phyloP scores from a whole-genome alignment of 768 basidiomycete species.

The Suillus hirtellus region DNA sequence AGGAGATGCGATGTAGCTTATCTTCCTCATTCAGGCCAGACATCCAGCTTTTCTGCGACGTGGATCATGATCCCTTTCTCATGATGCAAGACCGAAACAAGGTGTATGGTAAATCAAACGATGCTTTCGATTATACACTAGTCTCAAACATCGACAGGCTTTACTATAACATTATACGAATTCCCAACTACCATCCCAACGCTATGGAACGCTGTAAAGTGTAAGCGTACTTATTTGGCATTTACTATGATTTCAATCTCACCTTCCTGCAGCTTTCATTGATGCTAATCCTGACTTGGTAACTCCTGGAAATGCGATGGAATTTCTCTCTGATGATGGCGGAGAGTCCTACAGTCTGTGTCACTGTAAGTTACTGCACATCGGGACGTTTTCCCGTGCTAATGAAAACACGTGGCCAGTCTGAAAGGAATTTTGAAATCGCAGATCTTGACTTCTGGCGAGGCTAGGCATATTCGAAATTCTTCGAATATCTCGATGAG shows the following conservation, averaged over 20 bases:
- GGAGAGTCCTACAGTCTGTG: slow-evolving; percentile 77
- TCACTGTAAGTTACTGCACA: slow-evolving; percentile 56
- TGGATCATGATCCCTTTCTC: slow-evolving; percentile 78
- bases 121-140: slow-evolving; percentile 21
- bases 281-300: slow-evolving; percentile 60
- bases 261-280: slow-evolving; percentile 58
- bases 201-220: slow-evolving; percentile 74
- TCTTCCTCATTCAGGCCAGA: slow-evolving; percentile 52
- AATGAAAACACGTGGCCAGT: slow-evolving; percentile 39
- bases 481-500: slow-evolving; percentile 79
- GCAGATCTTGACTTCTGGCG: slow-evolving; percentile 90
- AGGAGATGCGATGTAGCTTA: slow-evolving; percentile 5
- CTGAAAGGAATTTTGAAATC: slow-evolving; percentile 81
- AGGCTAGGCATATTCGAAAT: slow-evolving; percentile 76
- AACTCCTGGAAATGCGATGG: slow-evolving; percentile 64
- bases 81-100: slow-evolving; percentile 81
- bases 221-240: slow-evolving; percentile 33
- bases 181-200: slow-evolving; percentile 80
- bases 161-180: slow-evolving; percentile 78
- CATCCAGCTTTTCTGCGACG: slow-evolving; percentile 80
- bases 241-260: slow-evolving; percentile 1
- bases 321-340: slow-evolving; percentile 67
- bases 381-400: not conserved
- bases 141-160: slow-evolving; percentile 45
- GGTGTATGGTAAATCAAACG: slow-evolving; percentile 61